A percentile compares a stretch with the other conserved stretches of the same genome.
Conservation (phyloP, 2,329 filamentous ascomycete species). For the Penicillium capsulatum region DNA sequence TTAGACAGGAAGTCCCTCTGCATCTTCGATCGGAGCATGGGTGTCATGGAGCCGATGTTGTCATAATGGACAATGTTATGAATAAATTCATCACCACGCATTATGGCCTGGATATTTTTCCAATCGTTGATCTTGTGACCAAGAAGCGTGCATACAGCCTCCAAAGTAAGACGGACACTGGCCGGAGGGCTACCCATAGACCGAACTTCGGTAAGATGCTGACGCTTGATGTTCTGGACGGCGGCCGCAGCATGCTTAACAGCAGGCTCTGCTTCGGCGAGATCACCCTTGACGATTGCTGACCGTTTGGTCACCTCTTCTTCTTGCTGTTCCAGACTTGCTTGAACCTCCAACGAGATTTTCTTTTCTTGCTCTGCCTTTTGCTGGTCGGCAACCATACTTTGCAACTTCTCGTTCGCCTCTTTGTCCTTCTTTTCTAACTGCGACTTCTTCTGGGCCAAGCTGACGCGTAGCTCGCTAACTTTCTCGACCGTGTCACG, state of each 20-base stretch:
- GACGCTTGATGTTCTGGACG: constrained; percentile 96
- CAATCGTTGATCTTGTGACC: constrained; percentile 86
- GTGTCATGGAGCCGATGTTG: constrained; percentile 93
- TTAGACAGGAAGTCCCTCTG: constrained; percentile 86
- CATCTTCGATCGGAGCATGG: constrained; percentile 77
- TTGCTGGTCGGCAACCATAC: constrained; percentile 93
- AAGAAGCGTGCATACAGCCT: constrained; percentile 92
- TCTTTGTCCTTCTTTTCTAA: constrained; percentile 91
- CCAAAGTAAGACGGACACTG: constrained; percentile 85
- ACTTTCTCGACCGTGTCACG: constrained; percentile 97
- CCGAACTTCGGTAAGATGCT: constrained; percentile 94
- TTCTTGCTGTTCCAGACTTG: constrained; percentile 82
- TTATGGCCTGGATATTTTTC: constrained; percentile 84
- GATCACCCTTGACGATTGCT: constrained; percentile 79
- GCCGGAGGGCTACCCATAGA: constrained; percentile 92
- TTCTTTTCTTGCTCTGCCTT: constrained; percentile 90
- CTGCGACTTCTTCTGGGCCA: constrained; percentile 91
- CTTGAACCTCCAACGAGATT: constrained; percentile 83
- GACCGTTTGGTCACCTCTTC: constrained; percentile 76
- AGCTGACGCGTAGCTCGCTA: constrained; percentile 78
- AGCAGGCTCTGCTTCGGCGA: constrained; percentile 87
- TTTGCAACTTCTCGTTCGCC: constrained; percentile 93
- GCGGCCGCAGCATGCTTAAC: constrained; percentile 90
- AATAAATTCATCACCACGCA: constrained; percentile 94
- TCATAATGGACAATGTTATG: constrained; percentile 96